phyloP scores from a whole-genome alignment of 2,329 filamentous ascomycete species.

The Didymella glomerata region DNA sequence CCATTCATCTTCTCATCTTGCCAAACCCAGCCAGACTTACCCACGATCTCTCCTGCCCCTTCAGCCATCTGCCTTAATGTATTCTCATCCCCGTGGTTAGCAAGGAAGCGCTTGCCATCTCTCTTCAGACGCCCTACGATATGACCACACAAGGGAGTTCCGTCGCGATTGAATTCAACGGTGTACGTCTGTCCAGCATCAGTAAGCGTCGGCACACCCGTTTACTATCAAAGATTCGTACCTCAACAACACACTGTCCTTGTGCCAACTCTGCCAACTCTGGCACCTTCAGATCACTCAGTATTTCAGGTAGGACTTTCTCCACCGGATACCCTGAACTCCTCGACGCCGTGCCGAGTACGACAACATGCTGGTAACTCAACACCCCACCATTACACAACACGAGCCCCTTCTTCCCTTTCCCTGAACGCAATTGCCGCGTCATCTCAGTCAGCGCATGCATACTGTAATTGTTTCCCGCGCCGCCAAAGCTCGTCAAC shows the following conservation, averaged over 20 bases:
- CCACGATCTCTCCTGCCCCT: conserved; percentile 58
- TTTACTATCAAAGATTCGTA: conserved; percentile 41
- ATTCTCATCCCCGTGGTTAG: conserved; percentile 63
- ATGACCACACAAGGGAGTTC: conserved; percentile 58
- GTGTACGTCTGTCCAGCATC: conserved; percentile 63
- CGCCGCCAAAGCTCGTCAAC: conserved; percentile 73
- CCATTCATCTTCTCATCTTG: conserved; percentile 39
- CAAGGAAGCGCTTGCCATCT: conserved; percentile 62
- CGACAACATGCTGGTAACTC: conserved; percentile 71
- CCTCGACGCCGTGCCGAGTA: conserved; percentile 61
- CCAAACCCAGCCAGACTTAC: conserved; percentile 58
- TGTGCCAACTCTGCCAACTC: conserved; percentile 52
- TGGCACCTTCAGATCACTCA: conserved; percentile 54
- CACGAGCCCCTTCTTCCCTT: conserved; percentile 62
- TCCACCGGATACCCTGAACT: conserved; percentile 57
- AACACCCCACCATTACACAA: conserved; percentile 72
- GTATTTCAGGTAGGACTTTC: conserved; percentile 57
- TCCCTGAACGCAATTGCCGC: conserved; percentile 60
- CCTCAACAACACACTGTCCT: conserved; percentile 64
- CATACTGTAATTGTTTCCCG: conserved; percentile 76
- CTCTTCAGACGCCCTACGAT: conserved; percentile 62
- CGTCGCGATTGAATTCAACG: conserved; percentile 64
- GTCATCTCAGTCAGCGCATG: conserved; percentile 59
- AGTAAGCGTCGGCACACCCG: conserved; percentile 1
- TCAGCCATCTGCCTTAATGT: conserved; percentile 59